Conservation (phyloP, 495 filamentous ascomycete species). For the Xylaria telfairii region DNA sequence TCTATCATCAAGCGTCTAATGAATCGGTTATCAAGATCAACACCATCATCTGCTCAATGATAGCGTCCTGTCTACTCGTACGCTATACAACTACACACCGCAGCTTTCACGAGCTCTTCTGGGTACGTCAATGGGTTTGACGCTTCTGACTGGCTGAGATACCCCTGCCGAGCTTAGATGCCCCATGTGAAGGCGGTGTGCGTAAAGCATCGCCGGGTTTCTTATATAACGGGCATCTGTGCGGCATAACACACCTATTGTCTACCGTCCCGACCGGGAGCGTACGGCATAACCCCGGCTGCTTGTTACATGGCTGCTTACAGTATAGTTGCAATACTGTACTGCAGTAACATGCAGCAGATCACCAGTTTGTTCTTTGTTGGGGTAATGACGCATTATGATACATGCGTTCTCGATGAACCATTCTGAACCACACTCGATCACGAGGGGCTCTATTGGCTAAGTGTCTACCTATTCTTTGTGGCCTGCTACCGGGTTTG, state of each 20-base stretch:
- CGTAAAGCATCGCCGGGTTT: background rate
- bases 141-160: conserved; percentile 9
- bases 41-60: background rate
- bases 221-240: background rate
- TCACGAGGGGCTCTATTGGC: background rate
- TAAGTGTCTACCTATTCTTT: background rate
- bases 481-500: background rate
- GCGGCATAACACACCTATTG: background rate
- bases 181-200: conserved; percentile 13
- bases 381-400: conserved; percentile 14
- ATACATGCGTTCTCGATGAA: background rate
- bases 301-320: conserved; percentile 9
- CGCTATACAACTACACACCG: conserved; percentile 4
- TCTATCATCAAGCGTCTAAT: background rate
- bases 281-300: background rate
- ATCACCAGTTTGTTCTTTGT: background rate
- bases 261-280: background rate
- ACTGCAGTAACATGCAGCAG: conserved; percentile 16
- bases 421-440: background rate
- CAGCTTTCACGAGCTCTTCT: background rate
- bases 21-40: background rate
- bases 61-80: background rate
- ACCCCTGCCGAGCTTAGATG: background rate
- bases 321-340: background rate
- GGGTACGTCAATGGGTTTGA: background rate